Percentiles rank a stretch among this genome's conserved stretches.
Evolutionary conservation across 2,329 filamentous ascomycete genomes (phyloP).

Genomic region (Microcyclospora tardicrescens): DNA sequence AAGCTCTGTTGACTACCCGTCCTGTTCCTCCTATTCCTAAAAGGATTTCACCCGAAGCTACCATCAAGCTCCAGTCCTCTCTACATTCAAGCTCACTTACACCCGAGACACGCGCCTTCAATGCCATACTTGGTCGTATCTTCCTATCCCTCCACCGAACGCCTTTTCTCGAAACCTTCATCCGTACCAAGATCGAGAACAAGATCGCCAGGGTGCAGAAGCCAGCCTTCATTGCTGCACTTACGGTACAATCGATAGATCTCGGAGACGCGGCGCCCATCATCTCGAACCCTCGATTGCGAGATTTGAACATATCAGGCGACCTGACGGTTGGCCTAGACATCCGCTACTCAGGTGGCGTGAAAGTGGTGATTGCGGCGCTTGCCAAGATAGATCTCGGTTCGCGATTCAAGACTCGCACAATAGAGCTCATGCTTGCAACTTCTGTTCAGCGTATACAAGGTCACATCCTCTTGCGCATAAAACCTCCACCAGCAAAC

Average conservation of each 20-base stretch:
- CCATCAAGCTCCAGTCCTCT: slow-evolving; percentile 79
- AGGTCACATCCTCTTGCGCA: slow-evolving; percentile 69
- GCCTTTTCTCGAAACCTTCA: slow-evolving; percentile 61
- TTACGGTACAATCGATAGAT: slow-evolving; percentile 70
- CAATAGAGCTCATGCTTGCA: slow-evolving; percentile 79
- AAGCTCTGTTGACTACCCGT: slow-evolving; percentile 67
- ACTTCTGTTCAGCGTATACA: slow-evolving; percentile 74
- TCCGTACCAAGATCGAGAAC: slow-evolving; percentile 80
- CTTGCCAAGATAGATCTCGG: slow-evolving; percentile 86
- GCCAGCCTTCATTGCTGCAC: slow-evolving; percentile 74
- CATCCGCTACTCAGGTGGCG: slow-evolving; percentile 77
- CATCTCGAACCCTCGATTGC: slow-evolving; percentile 76
- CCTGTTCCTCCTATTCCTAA: slow-evolving; percentile 55
- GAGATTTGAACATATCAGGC: slow-evolving; percentile 81
- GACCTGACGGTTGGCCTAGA: slow-evolving; percentile 81
- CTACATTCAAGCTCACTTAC: slow-evolving; percentile 77
- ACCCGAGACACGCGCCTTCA: slow-evolving; percentile 81
- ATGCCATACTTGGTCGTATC: slow-evolving; percentile 75
- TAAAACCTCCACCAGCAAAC: slow-evolving; percentile 93
- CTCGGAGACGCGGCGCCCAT: slow-evolving; percentile 78
- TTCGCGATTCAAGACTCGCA: slow-evolving; percentile 72
- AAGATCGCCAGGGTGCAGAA: slow-evolving; percentile 92
- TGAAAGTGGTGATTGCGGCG: slow-evolving; percentile 80
- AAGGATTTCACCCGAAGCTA: slow-evolving; percentile 69
- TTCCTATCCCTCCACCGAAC: slow-evolving; percentile 86